phyloP scores from a whole-genome alignment of 352 stramenopile species.

The Pythium aquatile region DNA sequence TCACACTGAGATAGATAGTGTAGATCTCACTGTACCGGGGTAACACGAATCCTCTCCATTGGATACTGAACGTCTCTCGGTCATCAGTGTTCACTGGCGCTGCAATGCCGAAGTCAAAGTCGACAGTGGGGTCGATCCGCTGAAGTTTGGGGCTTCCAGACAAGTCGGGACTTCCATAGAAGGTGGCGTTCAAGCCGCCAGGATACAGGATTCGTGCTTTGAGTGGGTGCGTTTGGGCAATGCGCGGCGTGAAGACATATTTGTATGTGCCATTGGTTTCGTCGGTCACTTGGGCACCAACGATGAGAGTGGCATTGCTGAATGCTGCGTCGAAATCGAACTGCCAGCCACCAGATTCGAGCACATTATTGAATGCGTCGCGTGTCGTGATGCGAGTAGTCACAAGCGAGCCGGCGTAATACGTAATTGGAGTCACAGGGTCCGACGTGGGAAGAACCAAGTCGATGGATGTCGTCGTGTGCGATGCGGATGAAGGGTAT shows the following conservation, averaged over 20 bases:
- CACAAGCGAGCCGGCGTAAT: conserved; percentile 38
- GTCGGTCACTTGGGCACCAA: conserved; percentile 37
- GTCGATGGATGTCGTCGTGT: conserved; percentile 49
- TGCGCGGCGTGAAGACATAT: conserved; percentile 21
- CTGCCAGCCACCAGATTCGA: conserved; percentile 49
- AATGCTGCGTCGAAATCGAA: conserved; percentile 38
- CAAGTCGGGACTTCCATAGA: conserved; percentile 38
- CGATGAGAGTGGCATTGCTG: conserved; percentile 26
- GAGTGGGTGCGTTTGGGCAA: conserved; percentile 6
- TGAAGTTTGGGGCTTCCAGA: conserved; percentile 28
- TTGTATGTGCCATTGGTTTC: conserved; percentile 30
- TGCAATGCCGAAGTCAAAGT: conserved; percentile 47
- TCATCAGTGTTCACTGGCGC: conserved; percentile 35
- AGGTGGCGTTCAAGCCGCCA: conserved; percentile 57
- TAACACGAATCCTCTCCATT: conserved; percentile 52
- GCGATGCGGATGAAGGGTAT: conserved; percentile 41
- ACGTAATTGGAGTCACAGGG: conserved; percentile 24
- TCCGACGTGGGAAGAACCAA: conserved; percentile 31
- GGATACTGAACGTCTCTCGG: conserved; percentile 53
- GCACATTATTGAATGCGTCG: conserved; percentile 44
- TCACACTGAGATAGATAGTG: conserved; percentile 42
- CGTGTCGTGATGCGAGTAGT: conserved; percentile 39
- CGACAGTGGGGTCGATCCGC: conserved; percentile 36
- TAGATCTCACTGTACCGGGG: conserved; percentile 56
- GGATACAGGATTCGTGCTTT: conserved; percentile 34